Evolutionary conservation across 768 basidiomycete species (phyloP).

Genomic region (Naematelia encephala): DNA sequence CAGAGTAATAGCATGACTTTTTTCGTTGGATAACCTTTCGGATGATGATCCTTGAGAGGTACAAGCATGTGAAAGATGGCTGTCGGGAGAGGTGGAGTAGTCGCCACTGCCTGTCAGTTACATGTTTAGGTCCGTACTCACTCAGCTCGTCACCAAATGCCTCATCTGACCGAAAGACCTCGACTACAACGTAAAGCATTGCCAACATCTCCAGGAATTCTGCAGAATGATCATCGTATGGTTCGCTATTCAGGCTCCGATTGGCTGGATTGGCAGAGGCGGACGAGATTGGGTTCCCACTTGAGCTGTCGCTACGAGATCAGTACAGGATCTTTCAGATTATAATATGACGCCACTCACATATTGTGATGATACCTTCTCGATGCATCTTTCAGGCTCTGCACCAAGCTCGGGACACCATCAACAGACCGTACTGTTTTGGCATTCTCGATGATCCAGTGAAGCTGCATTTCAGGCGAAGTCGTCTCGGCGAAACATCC

Average conservation of each 20-base stretch:
- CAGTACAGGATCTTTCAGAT: neutral
- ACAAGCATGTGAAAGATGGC: slow-evolving; percentile 89
- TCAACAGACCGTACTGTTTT: slow-evolving; percentile 78
- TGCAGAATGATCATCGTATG: slow-evolving; percentile 32
- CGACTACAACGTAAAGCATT: slow-evolving; percentile 91
- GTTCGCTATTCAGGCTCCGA: slow-evolving; percentile 7
- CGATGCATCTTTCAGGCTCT: slow-evolving; percentile 85
- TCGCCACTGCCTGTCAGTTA: slow-evolving; percentile 65
- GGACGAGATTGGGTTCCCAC: neutral
- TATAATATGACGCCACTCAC: slow-evolving; percentile 16
- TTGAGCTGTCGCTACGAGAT: neutral
- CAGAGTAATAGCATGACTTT: slow-evolving; percentile 91
- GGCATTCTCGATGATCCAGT: slow-evolving; percentile 93
- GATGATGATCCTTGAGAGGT: slow-evolving; percentile 83
- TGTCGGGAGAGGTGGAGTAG: slow-evolving; percentile 89
- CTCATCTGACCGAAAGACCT: slow-evolving; percentile 87
- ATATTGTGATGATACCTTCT: slow-evolving; percentile 66
- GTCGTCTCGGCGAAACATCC: slow-evolving; percentile 87
- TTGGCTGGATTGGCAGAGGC: slow-evolving; percentile 1
- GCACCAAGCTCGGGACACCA: slow-evolving; percentile 75
- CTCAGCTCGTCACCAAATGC: slow-evolving; percentile 96
- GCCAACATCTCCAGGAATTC: slow-evolving; percentile 58
- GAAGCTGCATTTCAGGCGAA: slow-evolving; percentile 89
- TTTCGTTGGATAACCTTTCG: slow-evolving; percentile 94
- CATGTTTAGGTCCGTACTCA: slow-evolving; percentile 54